These are phyloP conservation scores for Chlorociboria aeruginascens DNA, from an alignment of 495 filamentous ascomycete genomes.

Conservation along the genomic window DNA sequence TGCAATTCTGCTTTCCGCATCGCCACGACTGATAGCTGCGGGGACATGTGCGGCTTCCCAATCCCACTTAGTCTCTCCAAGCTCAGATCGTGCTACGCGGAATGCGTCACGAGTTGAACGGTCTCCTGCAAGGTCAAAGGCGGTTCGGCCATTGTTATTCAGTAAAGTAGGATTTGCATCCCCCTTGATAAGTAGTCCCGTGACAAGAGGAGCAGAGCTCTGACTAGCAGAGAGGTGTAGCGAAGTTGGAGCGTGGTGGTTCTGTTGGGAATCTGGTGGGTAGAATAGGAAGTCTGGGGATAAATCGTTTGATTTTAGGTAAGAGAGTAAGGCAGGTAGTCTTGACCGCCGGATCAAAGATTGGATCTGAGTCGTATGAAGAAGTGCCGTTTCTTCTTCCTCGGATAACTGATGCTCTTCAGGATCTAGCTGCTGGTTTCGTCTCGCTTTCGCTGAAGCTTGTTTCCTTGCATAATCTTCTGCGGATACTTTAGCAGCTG, in stretches of 20 bases:
- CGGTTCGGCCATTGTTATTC: constrained; percentile 59
- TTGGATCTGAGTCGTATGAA: constrained; percentile 80
- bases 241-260: constrained; percentile 75
- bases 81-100: constrained; percentile 68
- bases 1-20: constrained; percentile 51
- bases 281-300: constrained; percentile 58
- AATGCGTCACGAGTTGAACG: constrained; percentile 83
- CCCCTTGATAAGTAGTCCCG: constrained; percentile 65
- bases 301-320: constrained; percentile 62
- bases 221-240: constrained; percentile 77
- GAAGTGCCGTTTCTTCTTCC: constrained; percentile 65
- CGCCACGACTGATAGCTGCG: constrained; percentile 48
- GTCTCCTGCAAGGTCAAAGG: constrained; percentile 83
- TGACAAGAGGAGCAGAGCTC: constrained; percentile 60
- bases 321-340: constrained; percentile 73
- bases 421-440: constrained; percentile 29
- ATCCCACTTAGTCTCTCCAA: constrained; percentile 67
- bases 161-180: constrained; percentile 57
- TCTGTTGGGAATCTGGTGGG: constrained; percentile 51
- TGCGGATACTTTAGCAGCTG: constrained; percentile 31
- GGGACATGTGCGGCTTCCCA: constrained; percentile 72
- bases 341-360: constrained; percentile 85
- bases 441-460: constrained; percentile 25
- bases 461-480: constrained; percentile 24
- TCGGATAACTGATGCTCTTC: constrained; percentile 47